These are phyloP conservation scores for Hypoxylon sp. DNA, from an alignment of 2,329 filamentous ascomycete genomes.

Conservation along the genomic window DNA sequence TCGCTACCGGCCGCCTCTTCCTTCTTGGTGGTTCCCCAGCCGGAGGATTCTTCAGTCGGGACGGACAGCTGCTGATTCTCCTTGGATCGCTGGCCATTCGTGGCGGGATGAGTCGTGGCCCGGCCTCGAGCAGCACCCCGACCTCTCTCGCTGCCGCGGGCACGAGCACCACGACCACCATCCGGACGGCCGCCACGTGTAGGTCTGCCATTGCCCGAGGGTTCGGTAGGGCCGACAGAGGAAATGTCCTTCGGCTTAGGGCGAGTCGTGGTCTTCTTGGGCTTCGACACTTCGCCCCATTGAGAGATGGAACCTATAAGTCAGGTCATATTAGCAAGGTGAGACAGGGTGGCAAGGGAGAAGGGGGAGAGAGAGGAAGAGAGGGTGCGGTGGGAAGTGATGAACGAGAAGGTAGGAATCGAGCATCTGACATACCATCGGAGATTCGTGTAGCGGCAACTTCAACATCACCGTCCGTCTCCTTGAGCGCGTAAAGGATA, in stretches of 20 bases:
- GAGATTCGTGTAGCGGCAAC: slow-evolving; percentile 79
- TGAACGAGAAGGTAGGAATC: slow-evolving; percentile 21
- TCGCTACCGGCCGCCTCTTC: slow-evolving; percentile 50
- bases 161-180: slow-evolving; percentile 47
- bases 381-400: slow-evolving; percentile 16
- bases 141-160: slow-evolving; percentile 63
- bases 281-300: slow-evolving; percentile 85
- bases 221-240: slow-evolving; percentile 60
- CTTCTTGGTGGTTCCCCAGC: slow-evolving; percentile 62
- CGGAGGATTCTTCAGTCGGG: slow-evolving; percentile 73
- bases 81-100: slow-evolving; percentile 69
- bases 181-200: slow-evolving; percentile 67
- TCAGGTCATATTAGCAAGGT: slow-evolving; percentile 41
- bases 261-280: slow-evolving; percentile 76
- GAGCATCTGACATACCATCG: slow-evolving; percentile 65
- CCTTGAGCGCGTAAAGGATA: slow-evolving; percentile 89
- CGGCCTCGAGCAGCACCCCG: slow-evolving; percentile 71
- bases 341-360: slow-evolving; percentile 5
- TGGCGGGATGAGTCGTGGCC: slow-evolving; percentile 64
- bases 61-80: slow-evolving; percentile 65
- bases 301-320: slow-evolving; percentile 76
- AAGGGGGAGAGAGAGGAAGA: too few species aligned
- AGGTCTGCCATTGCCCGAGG: slow-evolving; percentile 55
- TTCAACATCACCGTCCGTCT: slow-evolving; percentile 81
- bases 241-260: slow-evolving; percentile 73